These are phyloP conservation scores for Antitrichia curtipendula DNA, from an alignment of 225 moss, liverwort and hornwort genomes.

Conservation along the genomic window DNA sequence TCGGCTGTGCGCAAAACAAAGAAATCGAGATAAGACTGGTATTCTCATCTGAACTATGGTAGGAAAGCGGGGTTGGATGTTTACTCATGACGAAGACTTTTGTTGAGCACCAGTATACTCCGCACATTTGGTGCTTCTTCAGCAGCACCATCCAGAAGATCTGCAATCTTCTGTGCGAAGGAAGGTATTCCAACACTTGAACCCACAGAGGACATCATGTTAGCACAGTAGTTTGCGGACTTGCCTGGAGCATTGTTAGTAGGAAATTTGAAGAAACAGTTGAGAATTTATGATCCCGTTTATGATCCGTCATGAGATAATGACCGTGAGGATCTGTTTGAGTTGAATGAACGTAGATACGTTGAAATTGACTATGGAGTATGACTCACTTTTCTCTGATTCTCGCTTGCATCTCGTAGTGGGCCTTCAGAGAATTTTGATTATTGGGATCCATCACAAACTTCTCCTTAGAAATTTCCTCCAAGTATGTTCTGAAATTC, in stretches of 20 bases:
- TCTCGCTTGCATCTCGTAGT: constrained; percentile 26
- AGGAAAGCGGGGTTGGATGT: neutral
- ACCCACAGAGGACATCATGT: neutral
- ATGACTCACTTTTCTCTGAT: constrained; percentile 46
- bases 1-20: neutral
- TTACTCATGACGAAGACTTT: constrained; percentile 50
- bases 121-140: constrained; percentile 60
- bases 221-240: neutral
- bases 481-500: constrained; percentile 55
- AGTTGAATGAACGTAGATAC: neutral
- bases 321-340: neutral
- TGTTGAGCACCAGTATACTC: constrained; percentile 31
- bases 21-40: neutral
- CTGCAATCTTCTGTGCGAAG: constrained; percentile 52
- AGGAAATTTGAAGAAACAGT: neutral
- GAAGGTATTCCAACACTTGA: constrained; percentile 54
- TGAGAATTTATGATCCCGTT: neutral
- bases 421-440: constrained; percentile 38
- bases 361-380: neutral
- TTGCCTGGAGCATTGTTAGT: neutral
- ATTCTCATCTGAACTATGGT: neutral
- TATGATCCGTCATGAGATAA: neutral
- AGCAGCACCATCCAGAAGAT: constrained; percentile 47
- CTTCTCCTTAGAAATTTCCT: constrained; percentile 46
- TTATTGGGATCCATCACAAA: constrained; percentile 42